Evolutionary conservation across 1,284 basidiomycete genomes (phyloP).

Genomic region (Volvariella surrecta): DNA sequence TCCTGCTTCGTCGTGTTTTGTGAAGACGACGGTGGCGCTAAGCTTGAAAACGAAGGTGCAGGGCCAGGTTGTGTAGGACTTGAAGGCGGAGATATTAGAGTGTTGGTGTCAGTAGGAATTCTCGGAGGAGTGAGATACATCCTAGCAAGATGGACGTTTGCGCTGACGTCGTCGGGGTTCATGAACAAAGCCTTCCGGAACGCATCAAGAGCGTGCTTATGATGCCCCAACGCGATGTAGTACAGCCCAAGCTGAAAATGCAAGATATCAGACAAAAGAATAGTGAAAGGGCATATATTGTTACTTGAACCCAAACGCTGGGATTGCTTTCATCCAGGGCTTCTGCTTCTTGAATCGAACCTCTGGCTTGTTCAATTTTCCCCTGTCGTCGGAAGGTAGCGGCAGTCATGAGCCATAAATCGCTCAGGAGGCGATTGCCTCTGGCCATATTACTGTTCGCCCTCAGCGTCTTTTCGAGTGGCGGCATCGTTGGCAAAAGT

Average conservation of each 20-base stretch:
- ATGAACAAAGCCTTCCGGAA: conserved; percentile 83
- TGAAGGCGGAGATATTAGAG: conserved; percentile 4
- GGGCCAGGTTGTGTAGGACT: not conserved
- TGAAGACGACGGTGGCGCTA: not conserved
- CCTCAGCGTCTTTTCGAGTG: conserved; percentile 28
- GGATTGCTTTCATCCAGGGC: conserved; percentile 80
- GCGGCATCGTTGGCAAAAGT: conserved; percentile 33
- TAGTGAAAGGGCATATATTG: conserved; percentile 13
- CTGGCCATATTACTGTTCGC: conserved; percentile 41
- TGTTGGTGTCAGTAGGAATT: conserved; percentile 8
- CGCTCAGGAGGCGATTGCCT: conserved; percentile 70
- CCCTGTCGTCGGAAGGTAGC: conserved; percentile 88
- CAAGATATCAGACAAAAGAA: conserved; percentile 1
- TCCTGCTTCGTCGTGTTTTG: conserved; percentile 23
- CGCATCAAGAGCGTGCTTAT: conserved; percentile 59
- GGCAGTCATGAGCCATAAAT: conserved; percentile 90
- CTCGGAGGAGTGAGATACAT: conserved; percentile 51
- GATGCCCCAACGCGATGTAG: conserved; percentile 48
- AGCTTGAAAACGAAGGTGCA: not conserved
- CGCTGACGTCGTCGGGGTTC: conserved; percentile 66
- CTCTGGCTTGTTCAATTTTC: conserved; percentile 84
- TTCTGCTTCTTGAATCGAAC: conserved; percentile 94
- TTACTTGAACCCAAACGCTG: conserved; percentile 89
- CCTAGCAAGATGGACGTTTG: conserved; percentile 68
- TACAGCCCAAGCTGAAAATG: conserved; percentile 66